Conservation (phyloP, 2,329 filamentous ascomycete genomes). For the Aspergillus puulaauensis region DNA sequence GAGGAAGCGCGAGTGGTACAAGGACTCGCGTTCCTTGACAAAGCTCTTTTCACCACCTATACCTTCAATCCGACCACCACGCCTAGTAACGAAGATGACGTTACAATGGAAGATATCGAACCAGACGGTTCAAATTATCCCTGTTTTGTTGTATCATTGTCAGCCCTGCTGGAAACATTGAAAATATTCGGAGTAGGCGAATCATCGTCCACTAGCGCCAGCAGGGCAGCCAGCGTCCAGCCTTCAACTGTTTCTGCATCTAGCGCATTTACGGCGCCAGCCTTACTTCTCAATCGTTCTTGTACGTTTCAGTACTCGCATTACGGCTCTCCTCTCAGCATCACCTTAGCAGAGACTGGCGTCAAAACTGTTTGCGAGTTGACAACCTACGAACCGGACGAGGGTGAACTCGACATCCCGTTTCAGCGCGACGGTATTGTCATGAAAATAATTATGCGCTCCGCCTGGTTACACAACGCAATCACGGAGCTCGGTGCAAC, state of each 20-base stretch:
- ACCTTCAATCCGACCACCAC: slow-evolving; percentile 57
- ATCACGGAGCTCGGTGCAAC: slow-evolving; percentile 59
- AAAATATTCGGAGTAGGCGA: slow-evolving; percentile 88
- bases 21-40: slow-evolving; percentile 84
- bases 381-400: slow-evolving; percentile 79
- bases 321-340: slow-evolving; percentile 74
- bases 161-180: slow-evolving; percentile 85
- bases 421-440: slow-evolving; percentile 76
- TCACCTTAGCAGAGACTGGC: slow-evolving; percentile 81
- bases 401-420: slow-evolving; percentile 63
- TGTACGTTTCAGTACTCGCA: slow-evolving; percentile 78
- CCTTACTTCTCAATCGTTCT: slow-evolving; percentile 78
- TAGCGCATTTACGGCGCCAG: slow-evolving; percentile 82
- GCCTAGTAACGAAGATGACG: slow-evolving; percentile 18
- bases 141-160: slow-evolving; percentile 82
- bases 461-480: slow-evolving; percentile 52
- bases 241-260: slow-evolving; percentile 42
- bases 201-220: slow-evolving; percentile 42
- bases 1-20: slow-evolving; percentile 91
- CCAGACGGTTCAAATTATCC: slow-evolving; percentile 49
- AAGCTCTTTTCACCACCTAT: slow-evolving; percentile 84
- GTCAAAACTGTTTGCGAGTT: slow-evolving; percentile 88
- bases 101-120: slow-evolving; percentile 40
- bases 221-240: slow-evolving; percentile 29
- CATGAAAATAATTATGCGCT: slow-evolving; percentile 94